A percentile compares a stretch with the other conserved stretches of the same genome.
These are phyloP conservation scores for Eragrostis curvula DNA, from an alignment of 176 grass and related monocot species.

Conservation along the genomic window DNA sequence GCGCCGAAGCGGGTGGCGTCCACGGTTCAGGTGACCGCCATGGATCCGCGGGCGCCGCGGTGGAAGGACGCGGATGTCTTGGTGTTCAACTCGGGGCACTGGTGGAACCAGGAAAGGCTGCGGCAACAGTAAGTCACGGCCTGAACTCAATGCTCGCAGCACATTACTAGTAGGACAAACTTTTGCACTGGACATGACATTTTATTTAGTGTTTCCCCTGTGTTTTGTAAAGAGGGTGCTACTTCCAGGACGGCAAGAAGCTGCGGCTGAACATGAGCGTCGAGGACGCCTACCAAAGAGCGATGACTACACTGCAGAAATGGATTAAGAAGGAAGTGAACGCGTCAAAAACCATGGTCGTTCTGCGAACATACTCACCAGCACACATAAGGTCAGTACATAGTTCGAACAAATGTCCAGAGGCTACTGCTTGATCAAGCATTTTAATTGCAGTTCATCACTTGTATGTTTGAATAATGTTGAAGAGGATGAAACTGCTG, in stretches of 20 bases:
- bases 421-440: background rate
- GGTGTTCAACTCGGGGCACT: conserved; percentile 70
- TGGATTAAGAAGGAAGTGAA: conserved; percentile 58
- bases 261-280: conserved; percentile 61
- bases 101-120: conserved; percentile 65
- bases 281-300: conserved; percentile 48
- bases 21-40: conserved; percentile 40
- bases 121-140: conserved; percentile 30
- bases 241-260: conserved; percentile 66
- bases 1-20: background rate
- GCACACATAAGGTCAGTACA: conserved; percentile 48
- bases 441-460: no score
- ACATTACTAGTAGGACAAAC: background rate
- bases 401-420: background rate
- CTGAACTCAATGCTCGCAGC: background rate
- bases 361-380: conserved; percentile 65
- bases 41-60: conserved; percentile 31
- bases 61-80: conserved; percentile 72
- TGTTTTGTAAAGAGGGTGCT: conserved; percentile 49
- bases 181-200: background rate
- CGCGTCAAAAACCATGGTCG: conserved; percentile 39
- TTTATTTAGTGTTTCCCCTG: background rate
- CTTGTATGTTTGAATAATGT: no score
- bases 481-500: background rate
- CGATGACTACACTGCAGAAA: conserved; percentile 39